A percentile compares a stretch with the other conserved stretches of the same genome.
These are phyloP conservation scores for Cytospora paraplurivora DNA, from an alignment of 2,329 filamentous ascomycete species.

Conservation along the genomic window DNA sequence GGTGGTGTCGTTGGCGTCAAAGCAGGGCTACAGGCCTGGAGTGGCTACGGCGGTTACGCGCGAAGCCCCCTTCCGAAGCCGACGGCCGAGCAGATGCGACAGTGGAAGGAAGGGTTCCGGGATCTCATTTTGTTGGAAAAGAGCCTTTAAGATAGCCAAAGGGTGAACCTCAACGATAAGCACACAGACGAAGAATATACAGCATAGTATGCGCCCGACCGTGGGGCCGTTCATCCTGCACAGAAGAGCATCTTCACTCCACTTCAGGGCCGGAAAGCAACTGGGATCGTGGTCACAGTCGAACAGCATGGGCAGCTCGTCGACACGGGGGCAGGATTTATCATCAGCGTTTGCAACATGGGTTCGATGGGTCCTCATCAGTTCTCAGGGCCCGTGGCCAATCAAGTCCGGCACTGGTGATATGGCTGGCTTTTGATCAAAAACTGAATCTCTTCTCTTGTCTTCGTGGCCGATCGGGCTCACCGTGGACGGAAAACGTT, in stretches of 20 bases:
- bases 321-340: neutral
- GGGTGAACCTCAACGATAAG: neutral
- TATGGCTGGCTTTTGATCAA: neutral
- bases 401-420: neutral
- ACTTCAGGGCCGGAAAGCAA: neutral
- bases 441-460: neutral
- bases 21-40: constrained; percentile 65
- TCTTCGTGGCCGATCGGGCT: neutral
- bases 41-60: constrained; percentile 63
- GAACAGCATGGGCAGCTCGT: neutral
- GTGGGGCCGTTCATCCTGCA: no score
- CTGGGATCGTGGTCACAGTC: neutral
- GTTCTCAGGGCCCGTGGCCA: no score
- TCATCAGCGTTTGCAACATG: neutral
- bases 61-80: constrained; percentile 55
- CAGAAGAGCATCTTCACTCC: neutral
- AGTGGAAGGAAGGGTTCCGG: constrained; percentile 59
- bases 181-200: neutral
- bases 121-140: constrained; percentile 56
- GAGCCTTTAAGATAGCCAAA: constrained; percentile 40
- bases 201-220: neutral
- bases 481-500: neutral
- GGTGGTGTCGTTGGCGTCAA: constrained; percentile 74
- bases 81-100: constrained; percentile 48
- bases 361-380: no score